Conservation (phyloP, 1,284 basidiomycete species). For the Sanguinoderma infundibulare region DNA sequence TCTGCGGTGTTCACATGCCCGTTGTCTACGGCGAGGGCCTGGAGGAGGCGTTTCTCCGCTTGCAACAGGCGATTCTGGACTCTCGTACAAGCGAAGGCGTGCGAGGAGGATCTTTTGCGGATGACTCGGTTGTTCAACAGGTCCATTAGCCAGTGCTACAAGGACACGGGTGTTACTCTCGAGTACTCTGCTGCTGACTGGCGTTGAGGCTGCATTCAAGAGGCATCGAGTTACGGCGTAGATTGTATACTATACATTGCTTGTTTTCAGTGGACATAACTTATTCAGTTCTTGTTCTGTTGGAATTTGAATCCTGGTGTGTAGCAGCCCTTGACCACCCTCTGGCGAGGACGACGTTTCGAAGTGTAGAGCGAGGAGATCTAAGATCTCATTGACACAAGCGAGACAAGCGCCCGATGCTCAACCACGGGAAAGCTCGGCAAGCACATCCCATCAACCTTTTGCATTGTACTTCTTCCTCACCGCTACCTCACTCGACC, state of each 20-base stretch:
- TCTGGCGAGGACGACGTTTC: no score
- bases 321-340: no score
- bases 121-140: conserved; percentile 73
- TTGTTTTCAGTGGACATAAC: conserved; percentile 11
- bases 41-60: no score
- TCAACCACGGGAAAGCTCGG: not conserved
- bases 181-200: conserved; percentile 82
- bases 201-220: conserved; percentile 78
- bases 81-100: no score
- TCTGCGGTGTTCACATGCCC: conserved; percentile 17
- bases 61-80: no score
- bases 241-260: conserved; percentile 10
- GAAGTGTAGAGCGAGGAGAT: not conserved
- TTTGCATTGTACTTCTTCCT: not conserved
- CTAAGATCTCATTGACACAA: not conserved
- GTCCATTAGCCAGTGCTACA: conserved; percentile 79
- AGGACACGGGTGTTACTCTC: conserved; percentile 67
- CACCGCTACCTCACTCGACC: not conserved
- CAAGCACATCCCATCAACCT: not conserved
- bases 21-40: conserved; percentile 20
- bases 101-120: conserved; percentile 79
- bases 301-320: no score
- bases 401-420: not conserved
- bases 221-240: conserved; percentile 59
- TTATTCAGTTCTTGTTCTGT: conserved; percentile 11